These are phyloP conservation scores for Sequoia sempervirens DNA, from an alignment of 75 land plant genomes.

Conservation along the genomic window DNA sequence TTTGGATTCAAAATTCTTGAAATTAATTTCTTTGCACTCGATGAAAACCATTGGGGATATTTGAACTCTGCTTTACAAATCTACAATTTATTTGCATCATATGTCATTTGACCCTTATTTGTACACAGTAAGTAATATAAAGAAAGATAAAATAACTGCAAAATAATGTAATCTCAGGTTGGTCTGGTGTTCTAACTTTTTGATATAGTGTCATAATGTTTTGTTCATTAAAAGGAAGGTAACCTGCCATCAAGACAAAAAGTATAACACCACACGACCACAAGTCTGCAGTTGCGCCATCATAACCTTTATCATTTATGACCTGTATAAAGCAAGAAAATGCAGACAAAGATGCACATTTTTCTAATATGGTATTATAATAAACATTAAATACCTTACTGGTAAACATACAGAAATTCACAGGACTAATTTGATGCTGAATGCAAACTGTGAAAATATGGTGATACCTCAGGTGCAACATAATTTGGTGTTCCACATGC, in stretches of 20 bases:
- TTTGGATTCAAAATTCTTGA: constrained; percentile 81
- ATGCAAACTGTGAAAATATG: neutral
- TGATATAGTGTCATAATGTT: constrained; percentile 49
- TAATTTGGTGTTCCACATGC: constrained; percentile 79
- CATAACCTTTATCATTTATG: constrained; percentile 58
- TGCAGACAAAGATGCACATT: neutral
- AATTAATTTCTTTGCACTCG: constrained; percentile 69
- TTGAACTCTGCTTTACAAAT: constrained; percentile 76
- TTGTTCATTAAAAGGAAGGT: constrained; percentile 69
- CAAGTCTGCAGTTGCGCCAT: constrained; percentile 86
- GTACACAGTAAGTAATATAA: neutral
- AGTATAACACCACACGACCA: constrained; percentile 92
- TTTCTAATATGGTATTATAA: neutral
- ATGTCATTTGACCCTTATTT: neutral
- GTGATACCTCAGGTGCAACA: constrained; percentile 73
- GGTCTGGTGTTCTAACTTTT: constrained; percentile 33
- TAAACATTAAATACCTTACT: neutral
- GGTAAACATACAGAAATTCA: neutral
- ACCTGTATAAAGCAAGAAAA: constrained; percentile 33
- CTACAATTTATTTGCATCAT: constrained; percentile 30
- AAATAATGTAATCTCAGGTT: neutral
- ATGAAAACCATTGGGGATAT: constrained; percentile 87
- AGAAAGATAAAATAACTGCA: neutral
- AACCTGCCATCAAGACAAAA: constrained; percentile 82
- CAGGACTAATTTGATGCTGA: neutral